Evolutionary conservation across 139 green algal genomes (phyloP).

Genomic region (Trebouxia sp.): DNA sequence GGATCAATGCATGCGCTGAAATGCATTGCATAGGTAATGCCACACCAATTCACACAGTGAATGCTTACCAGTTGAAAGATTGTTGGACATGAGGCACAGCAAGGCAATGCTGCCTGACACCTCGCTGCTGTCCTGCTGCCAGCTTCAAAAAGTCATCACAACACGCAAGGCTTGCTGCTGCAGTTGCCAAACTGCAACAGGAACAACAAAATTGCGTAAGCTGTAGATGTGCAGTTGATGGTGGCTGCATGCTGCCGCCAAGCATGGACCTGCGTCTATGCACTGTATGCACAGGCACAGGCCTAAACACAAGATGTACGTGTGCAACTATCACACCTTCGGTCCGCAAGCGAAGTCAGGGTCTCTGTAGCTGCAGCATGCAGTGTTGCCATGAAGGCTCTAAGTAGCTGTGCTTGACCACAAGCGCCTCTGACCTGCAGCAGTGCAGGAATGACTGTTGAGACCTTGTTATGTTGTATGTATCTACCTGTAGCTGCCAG

Average conservation of each 20-base stretch:
- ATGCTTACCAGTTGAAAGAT: conserved; percentile 58
- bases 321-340: not conserved
- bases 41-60: too few species aligned
- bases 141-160: not conserved
- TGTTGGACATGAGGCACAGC: conserved; percentile 69
- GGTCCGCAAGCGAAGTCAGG: not conserved
- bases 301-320: not conserved
- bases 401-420: too few species aligned
- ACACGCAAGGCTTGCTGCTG: not conserved
- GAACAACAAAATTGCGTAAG: not conserved
- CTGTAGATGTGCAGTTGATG: too few species aligned
- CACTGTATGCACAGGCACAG: too few species aligned
- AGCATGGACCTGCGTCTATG: too few species aligned
- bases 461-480: too few species aligned
- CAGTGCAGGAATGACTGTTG: too few species aligned
- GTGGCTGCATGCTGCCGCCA: too few species aligned
- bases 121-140: not conserved
- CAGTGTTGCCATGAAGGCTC: not conserved
- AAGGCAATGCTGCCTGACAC: not conserved
- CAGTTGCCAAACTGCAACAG: conserved; percentile 21
- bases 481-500: too few species aligned
- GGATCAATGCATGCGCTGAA: too few species aligned
- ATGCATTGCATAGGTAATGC: too few species aligned
- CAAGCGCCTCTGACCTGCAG: too few species aligned
- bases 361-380: conserved; percentile 22